Conservation (phyloP, 2,329 filamentous ascomycete species). For the Eurotiales sp. region DNA sequence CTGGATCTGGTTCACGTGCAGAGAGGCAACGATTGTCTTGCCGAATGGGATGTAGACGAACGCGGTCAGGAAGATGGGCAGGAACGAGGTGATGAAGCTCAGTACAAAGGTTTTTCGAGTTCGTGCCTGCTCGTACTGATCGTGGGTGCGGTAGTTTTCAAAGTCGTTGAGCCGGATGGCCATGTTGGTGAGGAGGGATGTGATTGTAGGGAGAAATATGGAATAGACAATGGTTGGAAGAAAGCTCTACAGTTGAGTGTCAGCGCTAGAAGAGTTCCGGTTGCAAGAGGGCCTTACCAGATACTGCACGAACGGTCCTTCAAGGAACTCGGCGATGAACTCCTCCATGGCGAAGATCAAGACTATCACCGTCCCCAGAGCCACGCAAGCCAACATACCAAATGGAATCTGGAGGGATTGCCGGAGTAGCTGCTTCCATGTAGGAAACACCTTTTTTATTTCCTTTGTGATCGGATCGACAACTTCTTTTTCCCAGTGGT, state of each 20-base stretch:
- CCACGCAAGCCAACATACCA: conserved; percentile 65
- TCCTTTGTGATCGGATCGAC: conserved; percentile 42
- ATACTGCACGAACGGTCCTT: conserved; percentile 79
- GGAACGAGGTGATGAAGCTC: conserved; percentile 94
- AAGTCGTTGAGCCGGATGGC: conserved; percentile 73
- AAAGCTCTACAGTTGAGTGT: conserved; percentile 58
- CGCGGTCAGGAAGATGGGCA: conserved; percentile 85
- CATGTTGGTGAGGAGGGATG: conserved; percentile 67
- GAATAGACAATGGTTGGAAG: conserved; percentile 86
- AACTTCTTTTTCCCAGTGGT: conserved; percentile 62
- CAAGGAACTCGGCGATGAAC: conserved; percentile 91
- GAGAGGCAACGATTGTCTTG: conserved; percentile 73
- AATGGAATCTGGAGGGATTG: conserved; percentile 85
- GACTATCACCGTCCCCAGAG: conserved; percentile 77
- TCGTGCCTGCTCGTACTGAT: conserved; percentile 76
- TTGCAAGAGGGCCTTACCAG: conserved; percentile 57
- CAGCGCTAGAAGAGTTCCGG: too few relatives aligned
- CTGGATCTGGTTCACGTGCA: conserved; percentile 74
- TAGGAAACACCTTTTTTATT: conserved; percentile 69
- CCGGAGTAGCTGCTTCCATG: conserved; percentile 67
- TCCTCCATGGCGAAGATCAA: conserved; percentile 90
- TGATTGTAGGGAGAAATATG: conserved; percentile 73
- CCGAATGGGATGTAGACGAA: conserved; percentile 96
- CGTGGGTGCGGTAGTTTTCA: conserved; percentile 90
- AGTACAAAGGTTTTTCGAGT: conserved; percentile 92